A percentile compares a stretch with the other conserved stretches of the same genome.
phyloP scores from a whole-genome alignment of 2,329 filamentous ascomycete genomes.

The Pestalotiopsis sp. region DNA sequence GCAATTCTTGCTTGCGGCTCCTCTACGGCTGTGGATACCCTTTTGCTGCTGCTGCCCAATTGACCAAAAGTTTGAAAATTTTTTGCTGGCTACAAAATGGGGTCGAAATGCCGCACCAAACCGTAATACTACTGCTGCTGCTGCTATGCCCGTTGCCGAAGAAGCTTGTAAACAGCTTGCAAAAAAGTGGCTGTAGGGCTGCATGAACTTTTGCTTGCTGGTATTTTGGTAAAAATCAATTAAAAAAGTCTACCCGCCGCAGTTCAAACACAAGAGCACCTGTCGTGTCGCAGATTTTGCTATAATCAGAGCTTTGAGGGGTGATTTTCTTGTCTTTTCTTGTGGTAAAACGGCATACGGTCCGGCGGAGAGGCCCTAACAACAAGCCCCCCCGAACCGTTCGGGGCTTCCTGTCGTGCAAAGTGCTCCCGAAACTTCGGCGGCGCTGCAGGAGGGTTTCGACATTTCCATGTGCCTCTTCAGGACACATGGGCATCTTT shows the following conservation, averaged over 20 bases:
- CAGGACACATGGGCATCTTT: background rate
- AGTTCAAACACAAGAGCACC: background rate
- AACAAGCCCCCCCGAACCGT: too few species aligned
- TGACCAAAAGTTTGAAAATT: constrained; percentile 12
- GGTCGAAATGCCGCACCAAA: constrained; percentile 9
- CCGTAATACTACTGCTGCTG: background rate
- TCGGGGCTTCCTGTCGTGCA: too few species aligned
- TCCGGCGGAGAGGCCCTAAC: too few species aligned
- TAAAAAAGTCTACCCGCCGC: background rate
- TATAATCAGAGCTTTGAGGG: too few species aligned
- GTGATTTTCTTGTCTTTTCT: too few species aligned
- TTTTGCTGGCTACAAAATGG: constrained; percentile 9
- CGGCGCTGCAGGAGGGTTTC: background rate
- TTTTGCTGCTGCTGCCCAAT: constrained; percentile 14
- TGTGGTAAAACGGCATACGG: too few species aligned
- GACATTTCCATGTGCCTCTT: background rate
- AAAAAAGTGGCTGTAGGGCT: background rate
- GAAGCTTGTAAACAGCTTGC: background rate
- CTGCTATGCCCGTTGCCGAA: background rate
- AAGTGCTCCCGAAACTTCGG: too few species aligned
- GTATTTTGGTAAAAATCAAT: background rate
- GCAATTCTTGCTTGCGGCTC: constrained; percentile 1
- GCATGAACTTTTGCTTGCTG: background rate
- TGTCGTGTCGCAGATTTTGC: too few species aligned
- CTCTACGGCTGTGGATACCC: constrained; percentile 8